Conservation (phyloP, 148 eudicot species). For the Fagopyrum homotropicum region DNA sequence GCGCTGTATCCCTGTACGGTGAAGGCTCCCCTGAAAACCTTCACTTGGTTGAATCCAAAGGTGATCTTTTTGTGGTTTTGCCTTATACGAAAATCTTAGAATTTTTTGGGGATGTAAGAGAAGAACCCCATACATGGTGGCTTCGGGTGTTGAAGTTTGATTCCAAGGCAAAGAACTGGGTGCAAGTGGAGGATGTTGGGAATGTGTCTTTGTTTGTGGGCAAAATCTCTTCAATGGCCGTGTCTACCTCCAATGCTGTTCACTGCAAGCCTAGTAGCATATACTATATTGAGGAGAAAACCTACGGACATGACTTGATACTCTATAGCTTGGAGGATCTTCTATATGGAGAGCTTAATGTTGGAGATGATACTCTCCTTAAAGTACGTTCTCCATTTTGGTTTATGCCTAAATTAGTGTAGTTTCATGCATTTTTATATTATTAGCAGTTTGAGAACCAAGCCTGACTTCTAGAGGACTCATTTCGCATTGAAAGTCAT, state of each 20-base stretch:
- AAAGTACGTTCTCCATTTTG: not conserved
- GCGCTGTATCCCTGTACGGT: not conserved
- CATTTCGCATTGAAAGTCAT: no score
- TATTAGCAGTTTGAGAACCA: no score
- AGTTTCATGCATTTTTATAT: not conserved
- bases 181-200: not conserved
- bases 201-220: slow-evolving; percentile 5
- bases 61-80: not conserved
- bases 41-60: not conserved
- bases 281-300: not conserved
- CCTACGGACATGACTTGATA: no score
- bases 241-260: not conserved
- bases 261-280: not conserved
- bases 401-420: not conserved
- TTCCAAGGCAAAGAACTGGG: not conserved
- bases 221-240: not conserved
- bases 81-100: not conserved
- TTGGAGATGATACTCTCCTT: not conserved
- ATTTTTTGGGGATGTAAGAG: not conserved
- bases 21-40: not conserved
- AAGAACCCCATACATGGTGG: not conserved
- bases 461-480: no score
- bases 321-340: not conserved
- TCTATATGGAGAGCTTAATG: not conserved
- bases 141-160: slow-evolving; percentile 4